These are phyloP conservation scores for Nitzschia sp. DNA, from an alignment of 108 stramenopile species.

Conservation along the genomic window DNA sequence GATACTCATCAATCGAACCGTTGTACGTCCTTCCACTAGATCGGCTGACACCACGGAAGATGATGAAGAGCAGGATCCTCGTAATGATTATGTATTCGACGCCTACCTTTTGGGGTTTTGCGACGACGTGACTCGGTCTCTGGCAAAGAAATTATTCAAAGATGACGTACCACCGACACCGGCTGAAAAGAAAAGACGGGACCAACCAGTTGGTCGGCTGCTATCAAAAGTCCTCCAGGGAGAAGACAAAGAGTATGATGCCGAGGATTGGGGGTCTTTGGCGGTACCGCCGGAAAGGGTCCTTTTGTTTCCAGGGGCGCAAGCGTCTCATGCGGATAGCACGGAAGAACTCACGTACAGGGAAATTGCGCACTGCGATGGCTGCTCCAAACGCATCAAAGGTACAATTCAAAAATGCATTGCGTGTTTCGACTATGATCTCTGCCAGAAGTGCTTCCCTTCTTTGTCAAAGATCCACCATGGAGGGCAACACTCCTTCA, in stretches of 20 bases:
- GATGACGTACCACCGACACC: not conserved
- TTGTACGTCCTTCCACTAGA: slow-evolving; percentile 50
- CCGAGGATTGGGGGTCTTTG: slow-evolving; percentile 24
- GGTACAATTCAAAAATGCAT: slow-evolving; percentile 63
- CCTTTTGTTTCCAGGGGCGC: slow-evolving; percentile 77
- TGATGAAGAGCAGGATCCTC: slow-evolving; percentile 37
- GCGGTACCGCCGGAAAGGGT: slow-evolving; percentile 64
- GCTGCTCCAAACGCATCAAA: slow-evolving; percentile 51
- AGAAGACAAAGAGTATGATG: slow-evolving; percentile 8
- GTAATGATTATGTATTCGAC: slow-evolving; percentile 67
- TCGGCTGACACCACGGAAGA: slow-evolving; percentile 6
- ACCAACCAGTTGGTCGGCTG: slow-evolving; percentile 20
- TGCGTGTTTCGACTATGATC: slow-evolving; percentile 85
- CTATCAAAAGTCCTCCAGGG: slow-evolving; percentile 19
- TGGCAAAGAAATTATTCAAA: slow-evolving; percentile 45
- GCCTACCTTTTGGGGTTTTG: slow-evolving; percentile 84
- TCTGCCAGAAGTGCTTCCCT: slow-evolving; percentile 72
- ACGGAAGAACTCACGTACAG: slow-evolving; percentile 36
- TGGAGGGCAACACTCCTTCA: slow-evolving; percentile 47
- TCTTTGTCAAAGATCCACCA: slow-evolving; percentile 39
- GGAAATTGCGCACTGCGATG: slow-evolving; percentile 79
- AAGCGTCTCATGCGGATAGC: slow-evolving; percentile 7
- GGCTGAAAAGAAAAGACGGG: not conserved
- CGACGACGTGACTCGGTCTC: slow-evolving; percentile 71
- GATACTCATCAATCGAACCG: slow-evolving; percentile 82